phyloP scores from a whole-genome alignment of 768 basidiomycete species.

The Boletus tomentosulus region DNA sequence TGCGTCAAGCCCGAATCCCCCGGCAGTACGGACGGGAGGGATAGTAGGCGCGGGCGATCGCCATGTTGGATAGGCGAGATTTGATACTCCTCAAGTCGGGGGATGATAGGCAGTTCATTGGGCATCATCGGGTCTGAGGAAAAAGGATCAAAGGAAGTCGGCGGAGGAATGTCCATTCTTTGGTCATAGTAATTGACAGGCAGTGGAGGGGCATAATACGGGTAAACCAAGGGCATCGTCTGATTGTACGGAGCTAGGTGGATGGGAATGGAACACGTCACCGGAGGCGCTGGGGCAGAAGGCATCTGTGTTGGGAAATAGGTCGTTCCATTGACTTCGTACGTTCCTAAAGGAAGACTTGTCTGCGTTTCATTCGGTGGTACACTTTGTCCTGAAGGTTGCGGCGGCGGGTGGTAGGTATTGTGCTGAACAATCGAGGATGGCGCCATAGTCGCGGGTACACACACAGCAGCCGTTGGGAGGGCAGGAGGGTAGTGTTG shows the following conservation, averaged over 20 bases:
- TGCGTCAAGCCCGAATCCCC: not conserved
- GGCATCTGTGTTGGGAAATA: slow-evolving; percentile 19
- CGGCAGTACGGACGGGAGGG: not conserved
- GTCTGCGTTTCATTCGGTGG: not conserved
- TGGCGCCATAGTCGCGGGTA: not conserved
- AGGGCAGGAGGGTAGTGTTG: slow-evolving; percentile 30
- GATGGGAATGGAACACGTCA: slow-evolving; percentile 3
- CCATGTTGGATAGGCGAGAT: slow-evolving; percentile 1
- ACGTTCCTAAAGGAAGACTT: slow-evolving; percentile 14
- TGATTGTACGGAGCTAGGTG: slow-evolving; percentile 7
- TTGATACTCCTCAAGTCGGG: slow-evolving; percentile 6
- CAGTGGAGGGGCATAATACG: slow-evolving; percentile 9
- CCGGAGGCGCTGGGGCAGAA: not conserved
- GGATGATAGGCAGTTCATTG: slow-evolving; percentile 11
- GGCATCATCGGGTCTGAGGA: slow-evolving; percentile 11
- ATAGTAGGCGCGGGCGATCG: not conserved
- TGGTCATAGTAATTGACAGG: slow-evolving; percentile 6
- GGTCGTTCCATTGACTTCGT: slow-evolving; percentile 28
- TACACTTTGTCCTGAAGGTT: not conserved
- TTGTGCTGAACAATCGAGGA: slow-evolving; percentile 1
- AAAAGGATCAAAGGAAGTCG: slow-evolving; percentile 20
- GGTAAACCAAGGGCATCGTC: slow-evolving; percentile 2
- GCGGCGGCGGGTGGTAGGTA: not conserved
- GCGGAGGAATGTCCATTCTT: not conserved
- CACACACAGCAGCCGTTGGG: slow-evolving; percentile 5